Percentiles rank a stretch among this genome's conserved stretches.
phyloP scores from a whole-genome alignment of 345 rosid species.

The Cochlearia excelsa region DNA sequence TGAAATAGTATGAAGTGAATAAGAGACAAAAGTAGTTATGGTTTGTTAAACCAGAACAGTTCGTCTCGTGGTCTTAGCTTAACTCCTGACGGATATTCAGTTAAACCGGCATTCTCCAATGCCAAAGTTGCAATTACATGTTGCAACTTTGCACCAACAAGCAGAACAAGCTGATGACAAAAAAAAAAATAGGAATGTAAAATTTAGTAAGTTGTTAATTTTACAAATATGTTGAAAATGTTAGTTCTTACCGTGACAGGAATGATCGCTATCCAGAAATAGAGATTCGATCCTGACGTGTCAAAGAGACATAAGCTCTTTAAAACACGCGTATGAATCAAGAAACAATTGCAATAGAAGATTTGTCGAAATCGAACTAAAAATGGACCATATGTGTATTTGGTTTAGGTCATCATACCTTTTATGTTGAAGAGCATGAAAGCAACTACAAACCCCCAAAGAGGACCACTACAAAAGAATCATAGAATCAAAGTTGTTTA shows the following conservation, averaged over 20 bases:
- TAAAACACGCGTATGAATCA: no score
- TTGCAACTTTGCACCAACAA: slow-evolving; percentile 79
- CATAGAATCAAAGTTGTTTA: no score
- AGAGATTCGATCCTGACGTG: slow-evolving; percentile 83
- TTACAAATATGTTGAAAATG: not conserved
- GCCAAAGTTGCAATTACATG: slow-evolving; percentile 86
- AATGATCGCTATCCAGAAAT: slow-evolving; percentile 92
- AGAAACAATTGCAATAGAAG: no score
- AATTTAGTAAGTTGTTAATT: no score
- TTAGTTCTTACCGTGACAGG: slow-evolving; percentile 63
- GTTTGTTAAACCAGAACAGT: slow-evolving; percentile 95
- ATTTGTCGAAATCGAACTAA: no score
- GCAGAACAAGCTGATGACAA: slow-evolving; percentile 45
- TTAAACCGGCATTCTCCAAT: slow-evolving; percentile 66
- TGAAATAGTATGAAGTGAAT: slow-evolving; percentile 94
- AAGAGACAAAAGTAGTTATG: slow-evolving; percentile 66
- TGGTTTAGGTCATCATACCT: slow-evolving; percentile 43
- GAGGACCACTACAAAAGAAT: slow-evolving; percentile 62
- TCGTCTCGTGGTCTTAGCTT: slow-evolving; percentile 83
- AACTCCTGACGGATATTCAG: slow-evolving; percentile 44
- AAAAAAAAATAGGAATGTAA: not conserved
- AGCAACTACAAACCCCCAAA: slow-evolving; percentile 96
- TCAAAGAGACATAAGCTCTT: slow-evolving; percentile 8
- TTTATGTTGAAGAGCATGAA: slow-evolving; percentile 90
- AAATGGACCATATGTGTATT: no score